Conservation (phyloP, 306 rosid genomes). For the Casuarina glauca region DNA sequence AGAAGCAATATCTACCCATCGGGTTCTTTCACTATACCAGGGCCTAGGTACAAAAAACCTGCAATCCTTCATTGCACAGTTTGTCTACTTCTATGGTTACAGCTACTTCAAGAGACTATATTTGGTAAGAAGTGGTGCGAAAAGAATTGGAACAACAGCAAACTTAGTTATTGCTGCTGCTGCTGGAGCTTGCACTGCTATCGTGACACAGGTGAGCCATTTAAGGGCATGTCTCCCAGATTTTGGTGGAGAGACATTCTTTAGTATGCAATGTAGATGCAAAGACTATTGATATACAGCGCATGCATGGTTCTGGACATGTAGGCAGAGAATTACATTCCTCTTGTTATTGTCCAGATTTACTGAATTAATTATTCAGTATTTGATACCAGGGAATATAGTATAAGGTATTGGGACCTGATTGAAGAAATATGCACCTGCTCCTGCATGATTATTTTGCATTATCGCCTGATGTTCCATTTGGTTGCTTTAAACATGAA, state of each 20-base stretch:
- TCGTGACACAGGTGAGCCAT: constrained; percentile 80
- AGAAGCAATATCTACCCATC: constrained; percentile 78
- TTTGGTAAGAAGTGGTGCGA: constrained; percentile 69
- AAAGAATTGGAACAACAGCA: constrained; percentile 75
- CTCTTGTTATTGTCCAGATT: neutral
- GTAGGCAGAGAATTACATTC: neutral
- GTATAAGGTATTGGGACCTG: neutral
- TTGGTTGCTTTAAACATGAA: neutral
- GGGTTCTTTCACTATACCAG: constrained; percentile 87
- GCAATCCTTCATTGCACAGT: constrained; percentile 91
- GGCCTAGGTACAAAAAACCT: constrained; percentile 93
- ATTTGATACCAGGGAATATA: neutral
- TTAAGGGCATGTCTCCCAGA: neutral
- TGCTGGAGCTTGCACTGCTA: constrained; percentile 97
- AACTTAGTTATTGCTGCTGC: constrained; percentile 92
- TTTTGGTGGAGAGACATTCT: constrained; percentile 14
- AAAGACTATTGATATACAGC: neutral
- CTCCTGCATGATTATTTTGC: neutral
- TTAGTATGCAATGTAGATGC: neutral
- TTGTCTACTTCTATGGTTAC: constrained; percentile 92
- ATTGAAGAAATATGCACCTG: neutral
- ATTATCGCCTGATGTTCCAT: neutral
- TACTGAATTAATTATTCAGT: neutral
- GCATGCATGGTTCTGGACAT: constrained; percentile 5
- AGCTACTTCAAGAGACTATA: constrained; percentile 93